Evolutionary conservation across 306 rosid species (phyloP), one percentile per base, ranked within the genome.

Genomic region (Quillaja saponaria): DNA sequence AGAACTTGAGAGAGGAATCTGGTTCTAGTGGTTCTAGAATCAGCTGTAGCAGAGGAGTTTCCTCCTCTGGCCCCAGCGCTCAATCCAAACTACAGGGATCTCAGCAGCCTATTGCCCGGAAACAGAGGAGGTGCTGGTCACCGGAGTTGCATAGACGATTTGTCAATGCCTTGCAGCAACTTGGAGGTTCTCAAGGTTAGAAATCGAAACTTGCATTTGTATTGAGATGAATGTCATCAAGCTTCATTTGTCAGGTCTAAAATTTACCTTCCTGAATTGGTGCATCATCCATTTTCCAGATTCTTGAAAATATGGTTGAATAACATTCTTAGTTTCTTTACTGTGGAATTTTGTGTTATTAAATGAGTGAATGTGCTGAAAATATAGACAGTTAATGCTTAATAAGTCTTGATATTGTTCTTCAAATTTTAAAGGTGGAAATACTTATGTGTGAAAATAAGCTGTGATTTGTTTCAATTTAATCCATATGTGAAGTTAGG

Each of bases 61-160:
- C 95, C 12, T 71, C 80, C 39, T 55, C 87, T 54, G 66, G 79
- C 70, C 69, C 80, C 0, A 78, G 79, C 16, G 75, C 49, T 13
- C 86, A 70, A 17, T 68, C 92, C 11, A 78, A 52, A 74, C 41
- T 75, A 65, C 71, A 82, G 3, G 71, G 34, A 10, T 60, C 72
- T 1, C 87, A 76, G 58, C 95, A 82, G 61, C 86, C 80, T 69
- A 48, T 73, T 31, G 34, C 81, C 49, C 68, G 97, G 77, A 94
- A 94, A 62, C 99, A 85, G 82, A 85, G 99, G 71, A 76, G 99
- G 50, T 89, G 99, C 79, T 94, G 99, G 99, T 94, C 99, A 0
- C 97, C 96, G 0, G 99, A 94, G 67, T 71, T 94, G 85, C 99
- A 94, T 54, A 65, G 96, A 28, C 63, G 90, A 56, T 94, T 94